Percentiles rank a stretch among this genome's conserved stretches.
These are phyloP conservation scores for Candolleomyces efflorescens DNA, from an alignment of 768 basidiomycete species.

Conservation along the genomic window DNA sequence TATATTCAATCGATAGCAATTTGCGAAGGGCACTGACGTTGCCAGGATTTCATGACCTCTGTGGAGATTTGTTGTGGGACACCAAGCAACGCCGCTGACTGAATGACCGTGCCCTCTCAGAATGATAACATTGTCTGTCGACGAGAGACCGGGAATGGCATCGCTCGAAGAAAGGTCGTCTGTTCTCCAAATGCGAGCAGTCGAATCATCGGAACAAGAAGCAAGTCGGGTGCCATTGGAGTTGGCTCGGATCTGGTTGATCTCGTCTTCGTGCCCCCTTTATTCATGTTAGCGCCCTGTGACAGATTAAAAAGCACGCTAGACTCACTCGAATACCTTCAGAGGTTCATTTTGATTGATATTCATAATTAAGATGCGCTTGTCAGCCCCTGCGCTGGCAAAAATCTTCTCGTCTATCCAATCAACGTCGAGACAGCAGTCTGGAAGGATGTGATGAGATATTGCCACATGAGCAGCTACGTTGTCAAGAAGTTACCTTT, in stretches of 20 bases:
- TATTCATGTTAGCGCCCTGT: slow-evolving; percentile 6
- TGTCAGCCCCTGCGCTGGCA: slow-evolving; percentile 71
- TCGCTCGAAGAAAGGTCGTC: slow-evolving; percentile 36
- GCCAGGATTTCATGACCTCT: slow-evolving; percentile 58
- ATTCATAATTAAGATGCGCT: slow-evolving; percentile 55
- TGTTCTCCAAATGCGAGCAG: slow-evolving; percentile 73
- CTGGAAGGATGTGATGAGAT: slow-evolving; percentile 26
- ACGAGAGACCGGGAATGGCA: slow-evolving; percentile 36
- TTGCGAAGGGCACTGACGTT: slow-evolving; percentile 45
- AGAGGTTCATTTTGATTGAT: slow-evolving; percentile 50
- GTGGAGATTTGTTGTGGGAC: slow-evolving; percentile 39
- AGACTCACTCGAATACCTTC: slow-evolving; percentile 56
- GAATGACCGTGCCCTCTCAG: slow-evolving; percentile 63
- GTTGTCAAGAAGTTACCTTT: slow-evolving; percentile 39
- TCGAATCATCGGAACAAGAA: slow-evolving; percentile 79
- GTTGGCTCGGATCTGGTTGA: slow-evolving; percentile 76
- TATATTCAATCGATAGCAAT: not conserved
- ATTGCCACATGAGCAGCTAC: slow-evolving; percentile 3
- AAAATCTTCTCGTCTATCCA: slow-evolving; percentile 73
- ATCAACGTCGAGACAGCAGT: slow-evolving; percentile 77
- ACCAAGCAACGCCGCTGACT: slow-evolving; percentile 69
- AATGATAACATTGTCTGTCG: slow-evolving; percentile 34
- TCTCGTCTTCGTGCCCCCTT: slow-evolving; percentile 72
- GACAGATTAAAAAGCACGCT: not conserved
- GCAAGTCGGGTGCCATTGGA: slow-evolving; percentile 62